Evolutionary conservation across 257 asterid species (phyloP).

Genomic region (Eucommia ulmoides): DNA sequence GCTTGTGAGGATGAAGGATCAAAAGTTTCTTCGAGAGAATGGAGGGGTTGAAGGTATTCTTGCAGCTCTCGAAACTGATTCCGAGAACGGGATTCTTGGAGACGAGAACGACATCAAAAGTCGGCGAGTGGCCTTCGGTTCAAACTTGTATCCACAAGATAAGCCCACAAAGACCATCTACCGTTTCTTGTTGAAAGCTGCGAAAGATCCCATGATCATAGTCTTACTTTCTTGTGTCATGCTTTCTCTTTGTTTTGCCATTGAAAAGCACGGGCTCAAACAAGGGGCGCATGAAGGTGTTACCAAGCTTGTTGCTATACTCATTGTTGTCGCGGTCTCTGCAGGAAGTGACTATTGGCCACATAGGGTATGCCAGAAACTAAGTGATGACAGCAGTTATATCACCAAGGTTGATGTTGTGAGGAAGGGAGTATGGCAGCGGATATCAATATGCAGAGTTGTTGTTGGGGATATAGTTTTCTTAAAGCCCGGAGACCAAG

Average conservation of each 20-base stretch:
- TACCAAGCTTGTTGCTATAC: constrained; percentile 7
- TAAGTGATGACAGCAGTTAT: constrained; percentile 6
- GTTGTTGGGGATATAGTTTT: constrained; percentile 25
- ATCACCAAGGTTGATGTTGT: constrained; percentile 6
- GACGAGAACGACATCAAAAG: background rate
- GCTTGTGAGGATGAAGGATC: constrained; percentile 5
- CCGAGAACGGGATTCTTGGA: constrained; percentile 3
- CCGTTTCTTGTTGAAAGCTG: constrained; percentile 8
- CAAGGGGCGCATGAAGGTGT: constrained; percentile 16
- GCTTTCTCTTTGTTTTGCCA: constrained; percentile 9
- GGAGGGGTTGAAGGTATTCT: constrained; percentile 9
- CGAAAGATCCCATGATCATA: constrained; percentile 10
- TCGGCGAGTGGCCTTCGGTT: constrained; percentile 7
- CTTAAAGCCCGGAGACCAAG: constrained; percentile 33
- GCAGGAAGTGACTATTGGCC: constrained; percentile 11
- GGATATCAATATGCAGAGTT: constrained; percentile 15
- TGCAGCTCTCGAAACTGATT: constrained; percentile 7
- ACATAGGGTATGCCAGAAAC: constrained; percentile 10
- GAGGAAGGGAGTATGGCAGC: constrained; percentile 15
- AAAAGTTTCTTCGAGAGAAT: background rate
- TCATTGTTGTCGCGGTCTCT: constrained; percentile 13
- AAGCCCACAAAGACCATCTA: constrained; percentile 6
- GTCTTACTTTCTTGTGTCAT: constrained; percentile 8
- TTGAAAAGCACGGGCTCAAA: constrained; percentile 9
- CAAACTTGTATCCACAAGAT: constrained; percentile 6